Percentiles rank a stretch among this genome's conserved stretches.
Conservation (phyloP, 108 stramenopile genomes). For the Craspedostauros australis region DNA sequence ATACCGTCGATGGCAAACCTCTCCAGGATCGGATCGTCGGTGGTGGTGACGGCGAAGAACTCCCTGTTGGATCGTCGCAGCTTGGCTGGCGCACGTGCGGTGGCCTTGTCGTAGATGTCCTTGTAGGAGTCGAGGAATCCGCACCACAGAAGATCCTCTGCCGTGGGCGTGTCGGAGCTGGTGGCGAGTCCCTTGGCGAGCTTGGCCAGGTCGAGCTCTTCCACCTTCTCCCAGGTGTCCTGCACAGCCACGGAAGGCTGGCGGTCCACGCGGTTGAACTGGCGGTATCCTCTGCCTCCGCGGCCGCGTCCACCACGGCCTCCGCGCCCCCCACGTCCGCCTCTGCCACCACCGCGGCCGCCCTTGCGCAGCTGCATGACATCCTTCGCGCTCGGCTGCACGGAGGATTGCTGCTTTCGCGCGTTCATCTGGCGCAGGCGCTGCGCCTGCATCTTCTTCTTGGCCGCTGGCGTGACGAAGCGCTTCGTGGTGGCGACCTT, state of each 20-base stretch:
- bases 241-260: constrained; percentile 86
- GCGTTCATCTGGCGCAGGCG: constrained; percentile 73
- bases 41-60: constrained; percentile 95
- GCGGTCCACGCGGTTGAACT: constrained; percentile 44
- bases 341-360: constrained; percentile 20
- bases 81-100: constrained; percentile 54
- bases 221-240: constrained; percentile 83
- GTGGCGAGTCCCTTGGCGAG: constrained; percentile 67
- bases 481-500: constrained; percentile 60
- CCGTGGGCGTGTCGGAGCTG: constrained; percentile 42
- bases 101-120: constrained; percentile 89
- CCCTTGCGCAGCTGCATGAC: constrained; percentile 5
- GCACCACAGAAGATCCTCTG: constrained; percentile 86
- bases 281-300: constrained; percentile 30
- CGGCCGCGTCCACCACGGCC: constrained; percentile 33
- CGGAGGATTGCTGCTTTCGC: constrained; percentile 37
- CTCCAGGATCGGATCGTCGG: constrained; percentile 97
- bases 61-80: constrained; percentile 82
- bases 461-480: constrained; percentile 56
- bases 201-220: constrained; percentile 91
- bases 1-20: constrained; percentile 87
- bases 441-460: constrained; percentile 44
- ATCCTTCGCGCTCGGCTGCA: constrained; percentile 17
- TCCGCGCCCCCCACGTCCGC: constrained; percentile 22
- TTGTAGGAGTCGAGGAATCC: constrained; percentile 93